Evolutionary conservation across 495 filamentous ascomycete genomes (phyloP).

Genomic region (Beverwykella pulmonaria): DNA sequence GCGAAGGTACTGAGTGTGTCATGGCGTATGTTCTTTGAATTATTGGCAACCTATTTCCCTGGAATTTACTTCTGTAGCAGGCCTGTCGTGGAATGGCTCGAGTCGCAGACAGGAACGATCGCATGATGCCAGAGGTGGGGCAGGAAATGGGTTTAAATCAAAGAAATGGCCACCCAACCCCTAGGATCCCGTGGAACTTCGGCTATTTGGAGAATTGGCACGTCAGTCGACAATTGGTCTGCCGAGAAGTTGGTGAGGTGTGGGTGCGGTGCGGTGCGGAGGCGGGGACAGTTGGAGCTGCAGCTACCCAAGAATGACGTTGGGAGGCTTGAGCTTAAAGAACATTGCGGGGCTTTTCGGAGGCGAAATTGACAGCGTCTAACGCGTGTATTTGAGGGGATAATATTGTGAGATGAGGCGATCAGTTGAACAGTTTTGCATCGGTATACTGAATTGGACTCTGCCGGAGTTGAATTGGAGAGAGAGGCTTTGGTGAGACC

Average conservation of each 20-base stretch:
- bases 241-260: neutral
- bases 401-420: neutral
- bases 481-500: neutral
- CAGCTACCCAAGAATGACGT: slow-evolving; percentile 2
- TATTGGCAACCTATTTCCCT: slow-evolving; percentile 34
- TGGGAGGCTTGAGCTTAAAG: neutral
- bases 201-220: neutral
- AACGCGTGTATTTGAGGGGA: neutral
- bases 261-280: neutral
- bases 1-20: slow-evolving; percentile 43
- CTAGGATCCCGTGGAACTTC: neutral
- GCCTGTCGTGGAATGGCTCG: slow-evolving; percentile 30
- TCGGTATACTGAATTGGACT: slow-evolving; percentile 6
- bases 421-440: neutral
- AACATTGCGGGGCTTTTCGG: slow-evolving; percentile 2
- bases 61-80: slow-evolving; percentile 38
- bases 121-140: slow-evolving; percentile 22
- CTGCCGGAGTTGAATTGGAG: neutral
- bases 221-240: neutral
- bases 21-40: slow-evolving; percentile 42
- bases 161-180: neutral
- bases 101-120: slow-evolving; percentile 16
- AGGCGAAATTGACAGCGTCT: neutral
- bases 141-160: neutral
- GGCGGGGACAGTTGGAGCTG: neutral